Percentiles rank a stretch among this genome's conserved stretches.
phyloP scores from a whole-genome alignment of 352 stramenopile genomes.

The Phytophthora vignae region DNA sequence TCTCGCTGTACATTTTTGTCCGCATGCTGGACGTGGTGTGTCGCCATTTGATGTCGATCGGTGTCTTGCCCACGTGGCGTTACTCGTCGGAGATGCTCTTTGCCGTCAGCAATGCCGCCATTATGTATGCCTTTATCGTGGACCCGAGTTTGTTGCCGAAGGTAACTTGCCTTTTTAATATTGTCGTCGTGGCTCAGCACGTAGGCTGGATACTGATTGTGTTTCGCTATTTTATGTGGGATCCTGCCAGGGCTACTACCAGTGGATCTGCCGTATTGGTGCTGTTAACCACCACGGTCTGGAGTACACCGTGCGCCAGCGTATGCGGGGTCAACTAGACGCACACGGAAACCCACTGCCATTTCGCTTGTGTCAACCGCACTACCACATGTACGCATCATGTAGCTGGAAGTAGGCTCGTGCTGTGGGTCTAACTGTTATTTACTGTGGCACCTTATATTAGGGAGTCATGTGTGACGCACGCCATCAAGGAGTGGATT shows the following conservation, averaged over 20 bases:
- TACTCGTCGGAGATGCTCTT: conserved; percentile 85
- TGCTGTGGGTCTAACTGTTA: background rate
- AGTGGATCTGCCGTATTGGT: conserved; percentile 83
- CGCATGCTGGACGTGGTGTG: conserved; percentile 86
- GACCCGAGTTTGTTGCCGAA: conserved; percentile 75
- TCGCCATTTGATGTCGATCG: conserved; percentile 67
- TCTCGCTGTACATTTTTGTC: conserved; percentile 89
- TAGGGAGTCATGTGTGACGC: conserved; percentile 85
- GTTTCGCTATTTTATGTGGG: background rate
- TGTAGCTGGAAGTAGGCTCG: background rate
- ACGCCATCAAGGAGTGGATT: conserved; percentile 81
- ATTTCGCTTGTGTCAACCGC: conserved; percentile 84
- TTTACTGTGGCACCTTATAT: background rate
- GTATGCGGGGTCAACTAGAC: conserved; percentile 60
- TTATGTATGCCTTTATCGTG: conserved; percentile 85
- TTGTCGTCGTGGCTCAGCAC: background rate
- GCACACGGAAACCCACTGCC: conserved; percentile 40
- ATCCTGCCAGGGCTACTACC: conserved; percentile 73
- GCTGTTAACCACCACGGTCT: conserved; percentile 77
- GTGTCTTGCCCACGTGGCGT: conserved; percentile 56
- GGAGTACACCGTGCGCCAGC: conserved; percentile 73
- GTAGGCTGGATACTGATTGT: background rate
- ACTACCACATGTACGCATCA: conserved; percentile 81
- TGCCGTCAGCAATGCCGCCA: conserved; percentile 73
- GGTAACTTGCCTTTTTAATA: conserved; percentile 32